Evolutionary conservation across 2,329 filamentous ascomycete genomes (phyloP), one percentile per base, ranked within the genome.

Genomic region (Escovopsis weberi): DNA sequence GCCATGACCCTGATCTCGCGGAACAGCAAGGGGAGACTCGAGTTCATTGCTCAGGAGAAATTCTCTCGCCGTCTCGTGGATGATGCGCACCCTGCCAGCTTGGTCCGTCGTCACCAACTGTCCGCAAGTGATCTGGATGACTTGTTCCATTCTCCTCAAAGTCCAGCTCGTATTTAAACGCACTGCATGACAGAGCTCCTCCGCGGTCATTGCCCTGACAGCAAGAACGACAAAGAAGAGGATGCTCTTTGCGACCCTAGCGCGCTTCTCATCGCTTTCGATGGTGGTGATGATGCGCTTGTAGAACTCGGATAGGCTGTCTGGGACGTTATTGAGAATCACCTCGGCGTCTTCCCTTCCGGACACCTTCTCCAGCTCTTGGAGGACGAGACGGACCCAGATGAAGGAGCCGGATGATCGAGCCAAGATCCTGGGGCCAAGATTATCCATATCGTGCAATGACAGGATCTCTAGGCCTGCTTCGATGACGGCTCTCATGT

Each of bases 341-440:
- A 32, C 45, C 5, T 42, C 33, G 12, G 42, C 26, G 9, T 45
- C 40, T 23, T 45, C 39, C 19, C 45, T 18, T 1, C 35, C 45
- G 28, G 39, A 41, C 4, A 40, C 39, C 11, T 26, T 38, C 39
- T 45, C 40, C 2, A 42, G 28, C 19, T 41, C 47, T n/a, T 47
- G 30, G 5, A 44, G 26, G 12, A 46, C 42, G 11, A 44, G 42
- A 6, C 39, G 39, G 9, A 37, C 26, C 39, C 39, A 42, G 7
- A 42, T 32, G 15, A 42, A 46, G 4, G 42, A 44, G 5, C 39
- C 42, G 1, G 45, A 42, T 12, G 44, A 46, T 6, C 38, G 43
- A 32, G 34, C 12, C 12, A 46, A 26, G 28, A 46, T 33, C 6
- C 6, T 42, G 10, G 32, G 6, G 19, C 26, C 19, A n/a, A 42